Evolutionary conservation across 371 early-diverging fungal species (phyloP).

Genomic region (Circinella umbellata): DNA sequence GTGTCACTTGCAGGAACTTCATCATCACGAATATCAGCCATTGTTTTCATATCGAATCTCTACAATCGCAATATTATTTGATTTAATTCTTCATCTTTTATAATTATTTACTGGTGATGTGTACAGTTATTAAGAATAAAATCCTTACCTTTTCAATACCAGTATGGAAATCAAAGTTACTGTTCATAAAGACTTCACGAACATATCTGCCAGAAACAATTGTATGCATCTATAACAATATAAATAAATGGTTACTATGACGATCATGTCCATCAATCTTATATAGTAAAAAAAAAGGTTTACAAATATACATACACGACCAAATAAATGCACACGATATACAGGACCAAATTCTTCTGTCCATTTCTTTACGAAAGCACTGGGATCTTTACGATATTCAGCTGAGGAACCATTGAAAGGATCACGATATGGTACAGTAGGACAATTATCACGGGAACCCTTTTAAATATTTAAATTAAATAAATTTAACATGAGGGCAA

Average conservation of each 20-base stretch:
- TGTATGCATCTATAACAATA: background rate
- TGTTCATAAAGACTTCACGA: conserved; percentile 22
- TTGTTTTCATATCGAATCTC: conserved; percentile 15
- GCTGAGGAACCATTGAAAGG: conserved; percentile 29
- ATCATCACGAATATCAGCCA: conserved; percentile 8
- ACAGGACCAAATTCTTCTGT: conserved; percentile 28
- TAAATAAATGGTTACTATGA: background rate
- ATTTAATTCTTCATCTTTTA: too few species aligned
- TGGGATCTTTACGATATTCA: conserved; percentile 25
- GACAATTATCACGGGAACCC: conserved; percentile 6
- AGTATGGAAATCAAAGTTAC: conserved; percentile 14
- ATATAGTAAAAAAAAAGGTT: background rate
- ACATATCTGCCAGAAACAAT: conserved; percentile 18
- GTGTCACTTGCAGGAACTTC: background rate
- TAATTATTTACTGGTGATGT: too few species aligned
- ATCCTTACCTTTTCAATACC: conserved; percentile 11
- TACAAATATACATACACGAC: conserved; percentile 13
- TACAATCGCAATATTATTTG: background rate
- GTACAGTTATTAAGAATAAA: too few species aligned
- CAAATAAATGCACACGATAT: conserved; percentile 34
- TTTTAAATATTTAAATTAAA: background rate
- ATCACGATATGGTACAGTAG: conserved; percentile 27
- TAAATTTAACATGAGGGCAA: too few species aligned
- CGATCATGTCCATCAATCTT: background rate
- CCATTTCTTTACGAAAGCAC: conserved; percentile 24